Conservation (phyloP, 805 yeast species). For the Spathaspora boniae region DNA sequence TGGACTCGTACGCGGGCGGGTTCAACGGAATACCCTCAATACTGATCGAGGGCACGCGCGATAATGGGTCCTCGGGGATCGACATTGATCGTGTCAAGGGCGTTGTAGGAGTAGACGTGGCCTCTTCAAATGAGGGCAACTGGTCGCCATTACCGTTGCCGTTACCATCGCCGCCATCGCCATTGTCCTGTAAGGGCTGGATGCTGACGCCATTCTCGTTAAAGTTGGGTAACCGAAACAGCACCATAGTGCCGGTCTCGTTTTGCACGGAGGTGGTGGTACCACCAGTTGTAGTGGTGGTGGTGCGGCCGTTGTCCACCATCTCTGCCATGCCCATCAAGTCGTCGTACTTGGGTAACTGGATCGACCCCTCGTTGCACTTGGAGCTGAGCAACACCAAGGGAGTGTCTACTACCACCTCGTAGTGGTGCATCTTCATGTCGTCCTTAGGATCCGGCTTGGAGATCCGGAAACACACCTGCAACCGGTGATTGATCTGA, state of each 20-base stretch:
- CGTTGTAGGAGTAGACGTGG: slow-evolving; percentile 45
- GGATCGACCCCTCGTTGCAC: slow-evolving; percentile 38
- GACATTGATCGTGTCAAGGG: slow-evolving; percentile 37
- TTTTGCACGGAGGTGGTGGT: no score
- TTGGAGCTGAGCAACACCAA: slow-evolving; percentile 44
- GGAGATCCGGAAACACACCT: slow-evolving; percentile 65
- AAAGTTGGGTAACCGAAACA: slow-evolving; percentile 39
- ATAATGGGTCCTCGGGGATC: slow-evolving; percentile 36
- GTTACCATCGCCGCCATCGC: slow-evolving; percentile 6
- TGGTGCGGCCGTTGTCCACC: no score
- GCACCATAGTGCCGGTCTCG: slow-evolving; percentile 12
- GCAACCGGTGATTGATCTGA: slow-evolving; percentile 63
- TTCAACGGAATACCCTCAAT: not conserved
- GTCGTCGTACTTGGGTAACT: slow-evolving; percentile 39
- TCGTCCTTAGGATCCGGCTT: slow-evolving; percentile 50
- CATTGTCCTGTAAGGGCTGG: slow-evolving; percentile 19
- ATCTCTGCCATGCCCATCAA: slow-evolving; percentile 8
- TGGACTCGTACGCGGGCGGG: slow-evolving; percentile 23
- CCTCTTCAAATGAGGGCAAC: slow-evolving; percentile 67
- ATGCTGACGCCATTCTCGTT: slow-evolving; percentile 29
- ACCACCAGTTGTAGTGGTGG: no score
- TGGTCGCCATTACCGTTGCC: slow-evolving; percentile 16
- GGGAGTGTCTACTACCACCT: slow-evolving; percentile 78
- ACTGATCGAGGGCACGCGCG: slow-evolving; percentile 29
- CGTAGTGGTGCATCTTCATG: slow-evolving; percentile 64